These are phyloP conservation scores for Verbascum thapsus DNA, from an alignment of 257 asterid species.

Conservation along the genomic window DNA sequence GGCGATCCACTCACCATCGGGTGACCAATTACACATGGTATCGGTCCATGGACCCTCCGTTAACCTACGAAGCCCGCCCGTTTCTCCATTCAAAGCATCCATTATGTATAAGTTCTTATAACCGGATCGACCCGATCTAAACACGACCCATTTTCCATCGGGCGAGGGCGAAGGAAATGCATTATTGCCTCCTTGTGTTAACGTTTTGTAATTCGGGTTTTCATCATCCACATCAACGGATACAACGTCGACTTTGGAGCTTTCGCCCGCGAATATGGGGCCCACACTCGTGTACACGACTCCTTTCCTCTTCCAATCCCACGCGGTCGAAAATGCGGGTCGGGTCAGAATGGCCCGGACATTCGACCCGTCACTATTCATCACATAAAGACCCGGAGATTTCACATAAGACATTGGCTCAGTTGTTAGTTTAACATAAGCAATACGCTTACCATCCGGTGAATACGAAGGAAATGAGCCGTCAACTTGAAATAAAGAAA, in stretches of 20 bases:
- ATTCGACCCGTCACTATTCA: slow-evolving; percentile 81
- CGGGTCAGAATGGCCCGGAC: slow-evolving; percentile 41
- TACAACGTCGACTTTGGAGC: slow-evolving; percentile 74
- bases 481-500: slow-evolving; percentile 68
- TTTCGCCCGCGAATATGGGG: slow-evolving; percentile 64
- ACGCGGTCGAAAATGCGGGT: slow-evolving; percentile 65
- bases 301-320: slow-evolving; percentile 88
- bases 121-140: slow-evolving; percentile 84
- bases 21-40: slow-evolving; percentile 96
- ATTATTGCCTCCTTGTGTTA: slow-evolving; percentile 72
- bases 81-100: slow-evolving; percentile 81
- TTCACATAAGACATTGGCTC: slow-evolving; percentile 31
- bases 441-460: slow-evolving; percentile 70
- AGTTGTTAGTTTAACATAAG: slow-evolving; percentile 19
- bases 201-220: slow-evolving; percentile 39
- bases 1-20: slow-evolving; percentile 80
- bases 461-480: slow-evolving; percentile 90
- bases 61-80: slow-evolving; percentile 50
- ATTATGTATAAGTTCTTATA: slow-evolving; percentile 81
- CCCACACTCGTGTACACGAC: slow-evolving; percentile 81
- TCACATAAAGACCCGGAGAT: slow-evolving; percentile 64
- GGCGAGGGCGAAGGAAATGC: slow-evolving; percentile 96
- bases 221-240: slow-evolving; percentile 76
- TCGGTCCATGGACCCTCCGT: slow-evolving; percentile 85
- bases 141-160: slow-evolving; percentile 83